Evolutionary conservation across 805 yeast species (phyloP).

Genomic region (Kregervanrija fluxuum): DNA sequence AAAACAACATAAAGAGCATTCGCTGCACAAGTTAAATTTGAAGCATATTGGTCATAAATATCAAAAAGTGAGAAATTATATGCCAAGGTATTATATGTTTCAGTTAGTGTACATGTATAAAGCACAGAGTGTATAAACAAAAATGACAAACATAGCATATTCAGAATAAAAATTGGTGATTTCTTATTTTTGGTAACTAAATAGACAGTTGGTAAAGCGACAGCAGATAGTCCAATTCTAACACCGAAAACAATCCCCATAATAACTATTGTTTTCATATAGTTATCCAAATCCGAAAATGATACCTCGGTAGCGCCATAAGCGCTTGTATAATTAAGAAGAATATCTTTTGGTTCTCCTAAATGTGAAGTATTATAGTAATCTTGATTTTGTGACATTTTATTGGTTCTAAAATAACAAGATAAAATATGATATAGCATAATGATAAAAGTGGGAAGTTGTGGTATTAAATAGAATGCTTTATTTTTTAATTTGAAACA

Average conservation of each 20-base stretch:
- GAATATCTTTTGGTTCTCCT: constrained; percentile 13
- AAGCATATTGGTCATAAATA: constrained; percentile 32
- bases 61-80: constrained; percentile 39
- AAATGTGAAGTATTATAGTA: neutral
- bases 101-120: constrained; percentile 45
- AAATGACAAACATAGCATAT: constrained; percentile 51
- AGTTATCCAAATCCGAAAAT: constrained; percentile 36
- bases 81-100: constrained; percentile 44
- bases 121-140: constrained; percentile 56
- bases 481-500: no score
- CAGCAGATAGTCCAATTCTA: constrained; percentile 50
- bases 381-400: neutral
- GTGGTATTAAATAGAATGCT: no score
- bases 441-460: no score
- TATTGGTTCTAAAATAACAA: neutral
- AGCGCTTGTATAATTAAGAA: constrained; percentile 35
- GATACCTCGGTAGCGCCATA: constrained; percentile 33
- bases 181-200: constrained; percentile 44
- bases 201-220: constrained; percentile 37
- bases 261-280: constrained; percentile 27
- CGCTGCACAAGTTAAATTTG: constrained; percentile 51
- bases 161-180: constrained; percentile 69
- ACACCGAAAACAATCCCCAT: constrained; percentile 46
- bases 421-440: no score
- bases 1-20: constrained; percentile 54